phyloP scores from a whole-genome alignment of 202 grass and related monocot genomes.

The Sporobolus alterniflorus region DNA sequence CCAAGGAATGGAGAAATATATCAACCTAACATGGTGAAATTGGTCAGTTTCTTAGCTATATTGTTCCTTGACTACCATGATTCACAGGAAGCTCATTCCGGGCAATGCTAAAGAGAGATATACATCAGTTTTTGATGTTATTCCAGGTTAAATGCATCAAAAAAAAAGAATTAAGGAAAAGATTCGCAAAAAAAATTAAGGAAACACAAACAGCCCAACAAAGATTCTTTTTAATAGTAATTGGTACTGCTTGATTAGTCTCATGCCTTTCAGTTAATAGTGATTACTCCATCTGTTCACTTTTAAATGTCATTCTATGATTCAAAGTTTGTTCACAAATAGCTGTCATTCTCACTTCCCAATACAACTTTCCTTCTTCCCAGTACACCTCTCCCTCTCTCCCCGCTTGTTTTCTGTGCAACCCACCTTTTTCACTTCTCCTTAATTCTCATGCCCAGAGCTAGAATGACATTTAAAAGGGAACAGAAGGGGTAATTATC shows the following conservation, averaged over 20 bases:
- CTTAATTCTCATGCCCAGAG: no score
- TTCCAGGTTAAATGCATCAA: background rate
- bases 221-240: background rate
- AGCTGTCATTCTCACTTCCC: no score
- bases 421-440: no score
- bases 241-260: background rate
- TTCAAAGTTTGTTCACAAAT: no score
- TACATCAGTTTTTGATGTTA: background rate
- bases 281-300: no score
- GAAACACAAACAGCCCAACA: constrained; percentile 4
- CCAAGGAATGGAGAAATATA: background rate
- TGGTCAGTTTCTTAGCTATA: background rate
- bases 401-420: no score
- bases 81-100: background rate
- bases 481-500: no score
- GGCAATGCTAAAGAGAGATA: background rate
- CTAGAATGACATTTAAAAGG: no score
- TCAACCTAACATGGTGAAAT: background rate
- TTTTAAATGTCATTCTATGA: no score
- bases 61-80: background rate
- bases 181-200: background rate
- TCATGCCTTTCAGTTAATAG: background rate
- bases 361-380: no score
- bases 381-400: no score
- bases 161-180: background rate